These are phyloP conservation scores for Mucor lusitanicus DNA, from an alignment of 371 early-diverging fungal genomes.

Conservation along the genomic window DNA sequence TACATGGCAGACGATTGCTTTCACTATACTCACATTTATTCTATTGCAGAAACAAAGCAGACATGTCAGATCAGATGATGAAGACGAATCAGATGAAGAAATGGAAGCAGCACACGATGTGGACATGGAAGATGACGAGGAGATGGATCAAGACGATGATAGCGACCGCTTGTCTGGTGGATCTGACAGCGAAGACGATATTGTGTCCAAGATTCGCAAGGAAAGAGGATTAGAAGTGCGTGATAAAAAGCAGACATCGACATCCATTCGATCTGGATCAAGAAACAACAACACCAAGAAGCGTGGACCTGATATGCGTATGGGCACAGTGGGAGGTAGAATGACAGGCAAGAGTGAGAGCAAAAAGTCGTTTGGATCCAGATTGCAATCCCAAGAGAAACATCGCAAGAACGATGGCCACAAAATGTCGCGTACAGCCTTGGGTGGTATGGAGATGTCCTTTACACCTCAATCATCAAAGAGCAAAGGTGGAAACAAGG, in stretches of 20 bases:
- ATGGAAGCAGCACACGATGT: conserved; percentile 44
- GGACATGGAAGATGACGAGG: conserved; percentile 44
- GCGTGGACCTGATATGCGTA: conserved; percentile 52
- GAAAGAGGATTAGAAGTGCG: conserved; percentile 45
- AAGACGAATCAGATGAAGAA: conserved; percentile 25
- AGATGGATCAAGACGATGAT: conserved; percentile 39
- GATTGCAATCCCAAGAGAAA: conserved; percentile 31
- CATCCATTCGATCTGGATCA: conserved; percentile 22
- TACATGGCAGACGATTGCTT: not conserved
- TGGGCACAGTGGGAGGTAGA: conserved; percentile 50
- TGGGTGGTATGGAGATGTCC: conserved; percentile 71
- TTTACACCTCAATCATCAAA: conserved; percentile 40
- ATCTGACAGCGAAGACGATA: conserved; percentile 52
- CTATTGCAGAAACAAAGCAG: conserved; percentile 24
- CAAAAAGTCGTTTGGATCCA: conserved; percentile 47
- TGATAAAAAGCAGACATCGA: conserved; percentile 30
- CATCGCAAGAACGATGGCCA: conserved; percentile 37
- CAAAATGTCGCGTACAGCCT: conserved; percentile 58
- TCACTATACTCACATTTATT: not conserved
- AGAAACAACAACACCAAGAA: conserved; percentile 18
- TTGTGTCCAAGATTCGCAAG: conserved; percentile 47
- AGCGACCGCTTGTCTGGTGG: conserved; percentile 41
- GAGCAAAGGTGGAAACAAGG: conserved; percentile 1
- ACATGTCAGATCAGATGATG: conserved; percentile 24
- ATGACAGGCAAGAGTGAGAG: conserved; percentile 32